These are phyloP conservation scores for Eutrema heterophyllum DNA, from an alignment of 345 rosid genomes.

Conservation along the genomic window DNA sequence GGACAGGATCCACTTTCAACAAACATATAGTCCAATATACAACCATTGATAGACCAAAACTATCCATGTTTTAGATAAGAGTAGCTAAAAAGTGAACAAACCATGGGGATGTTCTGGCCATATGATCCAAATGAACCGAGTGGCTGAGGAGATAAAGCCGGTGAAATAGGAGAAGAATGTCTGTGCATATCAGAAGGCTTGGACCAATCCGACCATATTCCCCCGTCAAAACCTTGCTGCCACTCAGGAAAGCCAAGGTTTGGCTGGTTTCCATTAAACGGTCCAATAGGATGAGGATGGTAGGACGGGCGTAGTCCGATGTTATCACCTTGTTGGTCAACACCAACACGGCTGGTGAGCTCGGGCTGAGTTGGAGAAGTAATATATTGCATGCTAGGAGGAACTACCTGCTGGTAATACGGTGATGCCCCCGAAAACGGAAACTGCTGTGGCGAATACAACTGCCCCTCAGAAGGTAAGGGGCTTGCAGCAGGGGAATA, in stretches of 20 bases:
- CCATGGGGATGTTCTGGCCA: conserved; percentile 66
- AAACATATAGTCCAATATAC: not conserved
- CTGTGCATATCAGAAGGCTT: conserved; percentile 69
- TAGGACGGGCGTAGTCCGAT: conserved; percentile 68
- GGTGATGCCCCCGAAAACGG: conserved; percentile 61
- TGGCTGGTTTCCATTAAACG: conserved; percentile 66
- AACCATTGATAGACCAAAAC: not conserved
- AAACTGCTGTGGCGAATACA: conserved; percentile 68
- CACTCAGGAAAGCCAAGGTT: conserved; percentile 60
- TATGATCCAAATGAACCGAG: conserved; percentile 50
- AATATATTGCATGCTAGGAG: conserved; percentile 64
- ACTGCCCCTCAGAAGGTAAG: conserved; percentile 64
- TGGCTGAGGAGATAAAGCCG: conserved; percentile 77
- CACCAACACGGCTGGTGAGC: conserved; percentile 43
- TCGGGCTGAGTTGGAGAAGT: conserved; percentile 66
- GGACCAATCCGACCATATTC: conserved; percentile 77
- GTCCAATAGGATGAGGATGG: conserved; percentile 62
- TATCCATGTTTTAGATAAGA: not conserved
- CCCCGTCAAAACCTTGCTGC: conserved; percentile 76
- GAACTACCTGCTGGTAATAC: conserved; percentile 69
- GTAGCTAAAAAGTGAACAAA: conserved; percentile 31
- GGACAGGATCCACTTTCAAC: not conserved
- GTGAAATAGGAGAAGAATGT: conserved; percentile 55
- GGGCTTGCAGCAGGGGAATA: conserved; percentile 86
- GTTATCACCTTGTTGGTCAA: conserved; percentile 73